Percentiles rank a stretch among this genome's conserved stretches.
phyloP scores from a whole-genome alignment of 768 basidiomycete species.

The Pulveroboletus frians region DNA sequence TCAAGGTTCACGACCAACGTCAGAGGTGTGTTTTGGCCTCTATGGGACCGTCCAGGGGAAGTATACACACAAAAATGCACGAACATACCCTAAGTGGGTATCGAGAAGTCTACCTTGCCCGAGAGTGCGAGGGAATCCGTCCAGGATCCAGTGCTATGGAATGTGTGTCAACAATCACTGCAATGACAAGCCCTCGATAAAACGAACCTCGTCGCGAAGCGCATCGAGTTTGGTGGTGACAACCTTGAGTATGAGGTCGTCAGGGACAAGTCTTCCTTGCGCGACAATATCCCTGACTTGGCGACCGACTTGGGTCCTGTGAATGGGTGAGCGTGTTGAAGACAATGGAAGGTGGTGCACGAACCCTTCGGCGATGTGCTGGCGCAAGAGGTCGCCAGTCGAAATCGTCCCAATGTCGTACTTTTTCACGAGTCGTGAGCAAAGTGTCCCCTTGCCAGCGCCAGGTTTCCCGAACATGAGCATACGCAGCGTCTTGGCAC shows the following conservation, averaged over 20 bases:
- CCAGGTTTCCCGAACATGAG: conserved; percentile 60
- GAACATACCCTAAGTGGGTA: conserved; percentile 59
- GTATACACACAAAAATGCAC: neutral
- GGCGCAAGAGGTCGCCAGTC: conserved; percentile 80
- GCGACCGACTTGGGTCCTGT: conserved; percentile 63
- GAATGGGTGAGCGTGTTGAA: neutral
- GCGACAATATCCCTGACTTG: conserved; percentile 78
- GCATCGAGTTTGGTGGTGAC: conserved; percentile 66
- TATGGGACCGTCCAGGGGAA: conserved; percentile 25
- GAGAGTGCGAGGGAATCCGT: conserved; percentile 88
- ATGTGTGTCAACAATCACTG: neutral
- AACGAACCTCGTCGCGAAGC: conserved; percentile 57
- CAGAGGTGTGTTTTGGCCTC: conserved; percentile 59
- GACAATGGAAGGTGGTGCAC: neutral
- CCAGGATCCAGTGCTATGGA: conserved; percentile 80
- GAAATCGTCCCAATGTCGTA: conserved; percentile 76
- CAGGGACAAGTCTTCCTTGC: conserved; percentile 68
- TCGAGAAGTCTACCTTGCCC: conserved; percentile 80
- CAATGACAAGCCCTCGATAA: neutral
- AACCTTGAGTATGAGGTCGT: conserved; percentile 74
- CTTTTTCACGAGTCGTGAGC: conserved; percentile 68
- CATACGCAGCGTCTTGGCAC: conserved; percentile 39
- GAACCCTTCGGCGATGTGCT: conserved; percentile 65
- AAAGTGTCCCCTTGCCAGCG: conserved; percentile 81
- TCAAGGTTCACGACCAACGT: conserved; percentile 83